Evolutionary conservation across 306 rosid genomes (phyloP).

Genomic region (Cucumis melo): DNA sequence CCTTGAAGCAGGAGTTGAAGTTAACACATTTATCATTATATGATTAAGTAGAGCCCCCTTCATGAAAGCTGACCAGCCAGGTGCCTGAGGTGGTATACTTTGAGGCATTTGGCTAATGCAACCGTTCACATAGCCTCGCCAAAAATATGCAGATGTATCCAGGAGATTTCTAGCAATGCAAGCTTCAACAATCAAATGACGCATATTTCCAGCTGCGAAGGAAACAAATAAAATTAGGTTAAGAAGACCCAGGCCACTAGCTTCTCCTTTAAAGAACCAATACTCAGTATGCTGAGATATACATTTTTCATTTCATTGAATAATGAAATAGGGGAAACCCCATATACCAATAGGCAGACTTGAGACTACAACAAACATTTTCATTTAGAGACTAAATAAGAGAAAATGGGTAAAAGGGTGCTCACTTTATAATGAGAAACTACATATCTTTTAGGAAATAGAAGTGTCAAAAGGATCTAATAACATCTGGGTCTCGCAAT

Average conservation of each 20-base stretch:
- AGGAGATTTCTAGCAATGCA: slow-evolving; percentile 78
- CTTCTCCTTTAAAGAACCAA: not conserved
- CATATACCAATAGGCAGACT: too few species aligned
- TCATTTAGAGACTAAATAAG: too few species aligned
- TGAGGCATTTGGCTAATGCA: slow-evolving; percentile 64
- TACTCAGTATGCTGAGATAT: not conserved
- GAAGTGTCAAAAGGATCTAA: not conserved
- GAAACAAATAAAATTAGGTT: not conserved
- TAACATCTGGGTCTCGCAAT: not conserved
- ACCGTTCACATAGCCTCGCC: slow-evolving; percentile 90
- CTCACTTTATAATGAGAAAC: not conserved
- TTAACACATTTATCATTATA: slow-evolving; percentile 51
- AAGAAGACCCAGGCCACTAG: not conserved
- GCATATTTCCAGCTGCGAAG: slow-evolving; percentile 87
- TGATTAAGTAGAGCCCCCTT: slow-evolving; percentile 66
- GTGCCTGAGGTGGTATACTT: slow-evolving; percentile 55
- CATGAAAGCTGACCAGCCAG: slow-evolving; percentile 87
- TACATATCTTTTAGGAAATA: not conserved
- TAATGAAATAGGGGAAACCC: too few species aligned
- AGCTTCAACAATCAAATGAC: slow-evolving; percentile 93
- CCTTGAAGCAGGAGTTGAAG: slow-evolving; percentile 92
- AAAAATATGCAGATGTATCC: slow-evolving; percentile 70
- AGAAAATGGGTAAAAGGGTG: too few species aligned
- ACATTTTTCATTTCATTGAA: too few species aligned
- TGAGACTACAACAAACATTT: too few species aligned